These are phyloP conservation scores for Chlamydomonas incerta DNA, from an alignment of 139 green algal species.

Conservation along the genomic window DNA sequence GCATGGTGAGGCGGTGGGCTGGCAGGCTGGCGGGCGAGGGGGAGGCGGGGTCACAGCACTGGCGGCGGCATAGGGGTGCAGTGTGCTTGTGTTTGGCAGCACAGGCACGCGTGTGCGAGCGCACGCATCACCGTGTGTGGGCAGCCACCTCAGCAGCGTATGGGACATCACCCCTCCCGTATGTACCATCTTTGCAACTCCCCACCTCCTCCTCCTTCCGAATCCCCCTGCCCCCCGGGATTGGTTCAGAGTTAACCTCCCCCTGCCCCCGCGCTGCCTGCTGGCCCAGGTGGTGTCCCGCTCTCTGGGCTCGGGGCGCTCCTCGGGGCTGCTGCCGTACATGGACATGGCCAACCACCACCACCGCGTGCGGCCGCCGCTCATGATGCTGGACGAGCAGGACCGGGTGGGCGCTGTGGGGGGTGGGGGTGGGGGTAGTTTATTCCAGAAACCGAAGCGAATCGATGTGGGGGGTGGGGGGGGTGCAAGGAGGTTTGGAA, in stretches of 20 bases:
- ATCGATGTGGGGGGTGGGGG: background rate
- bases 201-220: no score
- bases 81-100: no score
- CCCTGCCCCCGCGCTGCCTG: no score
- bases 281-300: conserved; percentile 39
- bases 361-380: conserved; percentile 14
- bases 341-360: conserved; percentile 48
- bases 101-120: no score
- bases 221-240: no score
- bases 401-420: conserved; percentile 1
- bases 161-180: no score
- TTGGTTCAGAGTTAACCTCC: no score
- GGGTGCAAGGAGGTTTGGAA: background rate
- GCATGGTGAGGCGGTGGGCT: conserved; percentile 7
- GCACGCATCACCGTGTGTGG: no score
- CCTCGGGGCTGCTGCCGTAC: conserved; percentile 25
- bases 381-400: conserved; percentile 27
- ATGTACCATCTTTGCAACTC: no score
- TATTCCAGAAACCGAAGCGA: background rate
- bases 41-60: background rate
- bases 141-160: background rate
- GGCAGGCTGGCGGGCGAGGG: no score
- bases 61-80: no score
- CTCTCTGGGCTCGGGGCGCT: background rate
- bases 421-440: background rate